Evolutionary conservation across 176 grass and related monocot genomes (phyloP), one percentile per base, ranked within the genome.

Genomic region (Rhynchospora pubera): DNA sequence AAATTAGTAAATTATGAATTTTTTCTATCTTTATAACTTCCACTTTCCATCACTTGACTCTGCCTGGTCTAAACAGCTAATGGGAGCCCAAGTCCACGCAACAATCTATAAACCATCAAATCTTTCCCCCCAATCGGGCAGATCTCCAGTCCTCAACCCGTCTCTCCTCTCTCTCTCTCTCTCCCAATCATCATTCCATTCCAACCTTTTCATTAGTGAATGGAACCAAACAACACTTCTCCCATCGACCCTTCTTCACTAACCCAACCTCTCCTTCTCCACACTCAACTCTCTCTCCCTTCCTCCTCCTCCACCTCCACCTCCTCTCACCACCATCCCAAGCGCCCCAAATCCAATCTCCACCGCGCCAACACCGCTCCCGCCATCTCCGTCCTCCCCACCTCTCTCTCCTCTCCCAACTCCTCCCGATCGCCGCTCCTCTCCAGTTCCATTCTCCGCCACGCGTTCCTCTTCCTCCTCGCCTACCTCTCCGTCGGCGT

Each of bases 401-500:
- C 59, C 56, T 62, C 56, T 58, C 39, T 21, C 16, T 75, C 43
- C 15, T 5, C 23, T 4, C 10, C 77, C 1, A 43, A 1, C 34
- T 42, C 51, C 8, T 8, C 6, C 34, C 39, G 18, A 14, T 59
- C 42, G 10, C 53, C 59, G 57, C n/a, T 46, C 23, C 16, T 51
- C 50, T 15, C 22, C 15, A 58, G 84, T 13, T 88, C 88, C 56
- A 82, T 86, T 63, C 78, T 97, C 79, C 7, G 66, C 2, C 83
- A 86, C 77, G 89, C 88, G 24, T 83, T 85, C 28, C 4, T 89
- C 5, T 86, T 87, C 12, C 87, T 97, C 47, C 16, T 89, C 0
- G 65, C 85, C 23, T 93, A 93, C 81, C 80, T 97, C 79, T 52
- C 82, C 32, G 46, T 85, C 53, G 91, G 91, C 28, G 78, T 90